A percentile compares a stretch with the other conserved stretches of the same genome.
phyloP scores from a whole-genome alignment of 768 basidiomycete species.

The Suillus subalutaceus region DNA sequence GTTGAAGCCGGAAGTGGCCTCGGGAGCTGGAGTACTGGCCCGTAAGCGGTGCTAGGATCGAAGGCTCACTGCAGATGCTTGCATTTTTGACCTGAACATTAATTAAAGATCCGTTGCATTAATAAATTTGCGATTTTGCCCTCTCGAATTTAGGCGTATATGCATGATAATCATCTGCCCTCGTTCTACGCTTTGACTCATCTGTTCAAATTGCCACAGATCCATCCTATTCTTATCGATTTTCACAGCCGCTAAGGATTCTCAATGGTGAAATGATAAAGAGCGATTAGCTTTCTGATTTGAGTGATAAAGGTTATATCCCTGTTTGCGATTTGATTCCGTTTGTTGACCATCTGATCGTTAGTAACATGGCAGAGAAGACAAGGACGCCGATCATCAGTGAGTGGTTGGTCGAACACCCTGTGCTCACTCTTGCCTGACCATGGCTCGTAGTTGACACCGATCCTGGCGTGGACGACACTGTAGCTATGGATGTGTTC shows the following conservation, averaged over 20 bases:
- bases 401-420: slow-evolving; percentile 35
- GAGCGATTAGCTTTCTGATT: neutral
- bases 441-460: slow-evolving; percentile 64
- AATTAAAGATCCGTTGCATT: too few relatives aligned
- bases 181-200: too few relatives aligned
- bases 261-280: neutral
- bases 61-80: too few relatives aligned
- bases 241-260: neutral
- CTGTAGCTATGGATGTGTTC: slow-evolving; percentile 66
- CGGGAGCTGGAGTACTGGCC: too few relatives aligned
- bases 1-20: too few relatives aligned
- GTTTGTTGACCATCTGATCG: neutral
- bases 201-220: too few relatives aligned
- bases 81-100: too few relatives aligned
- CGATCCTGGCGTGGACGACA: slow-evolving; percentile 87
- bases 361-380: slow-evolving; percentile 20
- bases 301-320: neutral
- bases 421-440: slow-evolving; percentile 10
- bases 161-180: too few relatives aligned
- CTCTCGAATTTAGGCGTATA: too few relatives aligned
- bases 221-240: neutral
- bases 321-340: neutral
- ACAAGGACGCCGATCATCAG: slow-evolving; percentile 65
- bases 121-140: too few relatives aligned
- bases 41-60: too few relatives aligned